Conservation (phyloP, 768 basidiomycete genomes). For the Suillus placidus region DNA sequence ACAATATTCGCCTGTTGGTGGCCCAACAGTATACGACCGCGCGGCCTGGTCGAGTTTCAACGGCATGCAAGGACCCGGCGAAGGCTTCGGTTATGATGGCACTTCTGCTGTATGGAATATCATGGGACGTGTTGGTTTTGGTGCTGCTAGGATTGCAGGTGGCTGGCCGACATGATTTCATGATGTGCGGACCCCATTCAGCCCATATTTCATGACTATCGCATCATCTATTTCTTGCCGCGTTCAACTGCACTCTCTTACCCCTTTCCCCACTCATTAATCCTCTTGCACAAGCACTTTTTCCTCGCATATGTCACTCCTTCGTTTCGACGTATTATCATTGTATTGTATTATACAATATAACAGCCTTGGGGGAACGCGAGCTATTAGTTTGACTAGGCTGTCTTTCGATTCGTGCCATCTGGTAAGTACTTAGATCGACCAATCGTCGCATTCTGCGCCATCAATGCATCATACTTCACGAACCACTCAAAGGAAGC, state of each 20-base stretch:
- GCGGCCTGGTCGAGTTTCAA: constrained; percentile 82
- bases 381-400: not conserved
- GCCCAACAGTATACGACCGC: constrained; percentile 77
- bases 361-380: not conserved
- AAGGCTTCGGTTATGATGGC: constrained; percentile 66
- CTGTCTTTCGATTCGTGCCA: not conserved
- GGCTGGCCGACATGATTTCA: constrained; percentile 72
- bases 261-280: not conserved
- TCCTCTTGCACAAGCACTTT: not conserved
- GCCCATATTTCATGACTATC: constrained; percentile 5
- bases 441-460: not conserved
- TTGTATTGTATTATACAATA: not conserved
- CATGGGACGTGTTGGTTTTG: constrained; percentile 71
- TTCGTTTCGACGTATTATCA: not conserved
- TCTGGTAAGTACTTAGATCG: not conserved
- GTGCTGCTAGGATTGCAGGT: constrained; percentile 72
- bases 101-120: constrained; percentile 69
- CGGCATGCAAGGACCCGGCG: constrained; percentile 65
- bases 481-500: not conserved
- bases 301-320: not conserved
- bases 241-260: not conserved
- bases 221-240: constrained; percentile 6
- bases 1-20: constrained; percentile 59
- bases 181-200: not conserved
- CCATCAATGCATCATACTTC: not conserved